Base-by-base conservation (phyloP, 202 grass and related monocot genomes). In the Dendrocalamus latiflorus region DNA sequence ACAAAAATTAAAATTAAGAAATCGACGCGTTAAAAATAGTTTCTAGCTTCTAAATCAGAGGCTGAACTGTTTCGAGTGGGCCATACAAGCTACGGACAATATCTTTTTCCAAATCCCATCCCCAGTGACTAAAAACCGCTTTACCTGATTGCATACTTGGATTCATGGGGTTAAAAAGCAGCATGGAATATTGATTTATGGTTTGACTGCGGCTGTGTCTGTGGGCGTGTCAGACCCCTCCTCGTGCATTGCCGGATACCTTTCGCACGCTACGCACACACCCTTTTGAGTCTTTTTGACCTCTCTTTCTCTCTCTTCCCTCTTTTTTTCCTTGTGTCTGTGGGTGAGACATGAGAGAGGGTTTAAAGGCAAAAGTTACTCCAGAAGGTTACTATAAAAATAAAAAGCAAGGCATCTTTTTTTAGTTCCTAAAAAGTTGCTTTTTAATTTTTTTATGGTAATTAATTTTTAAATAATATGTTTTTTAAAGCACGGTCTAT, bases 91-190 rank as follows among this genome's bases (percentile, higher is more conserved):
- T 28, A 86, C 74, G 84, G 76, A 92, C 84, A 76, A 80, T 56
- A 83, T 91, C 83, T 91, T 96, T 89, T 57, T 74, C 73, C 56
- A 81, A 89, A 91, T 89, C 83, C 88, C 88, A 80, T 90, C 74
- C 60, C 61, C 89, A 80, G 86, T 75, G 84, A 36, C 78, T 71
- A 59, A 83, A 88, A 95, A 90, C 70, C 78, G 68, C 85, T 92
- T 97, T 97, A 65, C 81, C 72, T 83, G 68, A 65, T 80, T 84
- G 78, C 88, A 81, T 86, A 87, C 84, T 89, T 47, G 76, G 56
- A 84, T 70, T 86, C 80, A 86, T 72, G 88, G 84, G 67, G 85
- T 68, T 74, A 90, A 92, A 95, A 95, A 88, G 82, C 62, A n/a
- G 45, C 21, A 24, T 37, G 76, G 60, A 86, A 68, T 77, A 37